Percentiles rank a stretch among this genome's conserved stretches.
Evolutionary conservation across 2,329 filamentous ascomycete species (phyloP).

Genomic region (Xylaria sp.): DNA sequence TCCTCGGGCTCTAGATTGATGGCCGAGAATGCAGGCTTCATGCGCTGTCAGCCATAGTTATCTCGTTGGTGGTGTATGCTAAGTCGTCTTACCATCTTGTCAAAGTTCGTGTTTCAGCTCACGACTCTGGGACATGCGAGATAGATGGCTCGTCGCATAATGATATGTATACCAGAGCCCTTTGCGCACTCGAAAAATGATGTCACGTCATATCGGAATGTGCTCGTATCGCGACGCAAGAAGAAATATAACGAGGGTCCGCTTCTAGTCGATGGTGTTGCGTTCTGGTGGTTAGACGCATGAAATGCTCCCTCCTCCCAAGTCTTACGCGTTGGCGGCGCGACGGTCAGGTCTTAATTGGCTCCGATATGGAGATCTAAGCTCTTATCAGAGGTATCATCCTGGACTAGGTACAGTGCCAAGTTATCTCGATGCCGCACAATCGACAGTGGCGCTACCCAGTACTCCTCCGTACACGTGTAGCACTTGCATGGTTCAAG

Average conservation of each 20-base stretch:
- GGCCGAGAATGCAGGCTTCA: conserved; percentile 79
- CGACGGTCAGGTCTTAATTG: conserved; percentile 23
- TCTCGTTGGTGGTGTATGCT: not conserved
- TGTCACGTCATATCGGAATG: not conserved
- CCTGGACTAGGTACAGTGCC: not conserved
- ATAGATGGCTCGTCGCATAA: conserved; percentile 33
- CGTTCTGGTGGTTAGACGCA: not conserved
- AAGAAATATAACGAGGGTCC: not conserved
- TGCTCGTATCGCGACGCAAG: not conserved
- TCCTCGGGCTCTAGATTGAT: conserved; percentile 96
- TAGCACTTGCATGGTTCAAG: no score
- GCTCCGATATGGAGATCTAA: not conserved
- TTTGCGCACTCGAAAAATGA: not conserved
- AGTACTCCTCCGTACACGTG: no score
- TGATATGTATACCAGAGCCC: conserved; percentile 1
- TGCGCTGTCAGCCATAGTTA: conserved; percentile 17
- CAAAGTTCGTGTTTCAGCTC: conserved; percentile 15
- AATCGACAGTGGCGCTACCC: not conserved
- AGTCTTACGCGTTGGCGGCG: conserved; percentile 10
- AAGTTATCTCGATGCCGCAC: not conserved
- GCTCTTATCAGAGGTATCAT: not conserved
- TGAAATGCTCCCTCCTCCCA: not conserved
- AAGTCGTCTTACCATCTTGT: conserved; percentile 35
- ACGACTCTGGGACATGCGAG: conserved; percentile 12
- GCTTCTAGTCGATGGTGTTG: no score